Base-by-base conservation (phyloP, 2,329 filamentous ascomycete species). In the Aspergillus pseudotamarii region DNA sequence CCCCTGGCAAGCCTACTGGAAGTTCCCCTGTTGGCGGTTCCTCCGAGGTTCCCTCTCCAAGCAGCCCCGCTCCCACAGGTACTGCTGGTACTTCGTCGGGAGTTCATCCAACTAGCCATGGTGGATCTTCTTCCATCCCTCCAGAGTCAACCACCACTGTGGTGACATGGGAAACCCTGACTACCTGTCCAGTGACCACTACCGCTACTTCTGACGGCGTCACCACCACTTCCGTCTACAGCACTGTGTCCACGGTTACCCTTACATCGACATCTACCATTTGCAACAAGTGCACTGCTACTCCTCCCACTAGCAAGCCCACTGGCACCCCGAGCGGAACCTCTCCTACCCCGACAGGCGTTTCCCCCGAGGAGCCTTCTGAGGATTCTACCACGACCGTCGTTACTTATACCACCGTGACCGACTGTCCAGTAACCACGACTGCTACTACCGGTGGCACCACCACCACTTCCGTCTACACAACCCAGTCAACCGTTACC, bases 221-320 rank as follows among this genome's bases (percentile, higher is more conserved):
- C 1, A 78, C 83, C 64, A 84, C 82, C 14, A 73, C 88, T 56
- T 77, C 84, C 26, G 71, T 86, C 58, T 83, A 81, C 64, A 86
- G 84, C 69, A 89, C 86, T 43, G 72, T 88, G 73, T 88, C 85
- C 79, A 86, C 79, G 26, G 71, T 72, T n/a, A 73, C 70, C 19
- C 46, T 73, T 55, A 75, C 72, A 11, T 69, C 70, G 10, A 70
- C 72, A 19, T 65, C 70, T 11, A 73, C 73, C 16, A 56, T 75
- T 60, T 71, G 72, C 70, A 63, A 66, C 12, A 36, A 60, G n/a
- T 65, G 64, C 59, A 53, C 69, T 48, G 63, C 63, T 6, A 53
- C 66, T n/a, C 59, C 68, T 36, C 63, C 59, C 19, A 50, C 63
- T 43, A 56, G 28, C 19, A n/a, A 64, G 3, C 48, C 48, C 3